phyloP scores from a whole-genome alignment of 148 eudicot genomes.

The Fallopia convolvulus region DNA sequence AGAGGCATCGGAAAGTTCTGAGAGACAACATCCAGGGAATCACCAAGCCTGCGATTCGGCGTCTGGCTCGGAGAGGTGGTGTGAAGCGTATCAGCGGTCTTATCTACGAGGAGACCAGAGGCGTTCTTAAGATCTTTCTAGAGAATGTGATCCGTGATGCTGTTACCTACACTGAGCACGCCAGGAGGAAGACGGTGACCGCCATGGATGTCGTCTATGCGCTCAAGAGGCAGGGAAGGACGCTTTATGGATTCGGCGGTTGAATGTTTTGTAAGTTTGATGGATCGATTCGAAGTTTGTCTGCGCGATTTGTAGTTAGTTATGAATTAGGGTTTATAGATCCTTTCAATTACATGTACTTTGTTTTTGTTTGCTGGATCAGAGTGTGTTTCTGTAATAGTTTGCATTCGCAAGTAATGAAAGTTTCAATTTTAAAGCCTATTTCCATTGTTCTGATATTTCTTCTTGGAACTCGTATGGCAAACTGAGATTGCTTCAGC shows the following conservation, averaged over 20 bases:
- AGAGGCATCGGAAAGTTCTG: conserved; percentile 36
- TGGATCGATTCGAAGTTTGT: too few relatives aligned
- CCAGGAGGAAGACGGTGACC: conserved; percentile 40
- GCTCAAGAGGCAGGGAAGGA: conserved; percentile 48
- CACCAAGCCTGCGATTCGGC: conserved; percentile 37
- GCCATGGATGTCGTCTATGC: conserved; percentile 51
- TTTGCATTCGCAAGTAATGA: neutral
- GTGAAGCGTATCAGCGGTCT: conserved; percentile 41
- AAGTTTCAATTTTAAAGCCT: neutral
- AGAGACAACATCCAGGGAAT: conserved; percentile 46
- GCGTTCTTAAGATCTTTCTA: conserved; percentile 37
- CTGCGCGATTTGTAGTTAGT: neutral
- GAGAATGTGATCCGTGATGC: conserved; percentile 43
- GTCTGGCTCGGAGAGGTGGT: conserved; percentile 38
- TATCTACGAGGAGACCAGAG: conserved; percentile 43
- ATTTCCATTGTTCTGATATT: too few relatives aligned
- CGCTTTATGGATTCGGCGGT: conserved; percentile 42
- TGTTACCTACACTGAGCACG: conserved; percentile 43
- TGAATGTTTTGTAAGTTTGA: conserved; percentile 6
- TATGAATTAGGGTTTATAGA: neutral
- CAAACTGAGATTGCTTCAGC: too few relatives aligned
- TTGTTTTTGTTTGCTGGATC: neutral
- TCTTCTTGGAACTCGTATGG: too few relatives aligned
- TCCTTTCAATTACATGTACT: neutral
- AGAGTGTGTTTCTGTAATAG: neutral